These are phyloP conservation scores for Colletotrichum costaricense DNA, from an alignment of 2,329 filamentous ascomycete species.

Conservation along the genomic window DNA sequence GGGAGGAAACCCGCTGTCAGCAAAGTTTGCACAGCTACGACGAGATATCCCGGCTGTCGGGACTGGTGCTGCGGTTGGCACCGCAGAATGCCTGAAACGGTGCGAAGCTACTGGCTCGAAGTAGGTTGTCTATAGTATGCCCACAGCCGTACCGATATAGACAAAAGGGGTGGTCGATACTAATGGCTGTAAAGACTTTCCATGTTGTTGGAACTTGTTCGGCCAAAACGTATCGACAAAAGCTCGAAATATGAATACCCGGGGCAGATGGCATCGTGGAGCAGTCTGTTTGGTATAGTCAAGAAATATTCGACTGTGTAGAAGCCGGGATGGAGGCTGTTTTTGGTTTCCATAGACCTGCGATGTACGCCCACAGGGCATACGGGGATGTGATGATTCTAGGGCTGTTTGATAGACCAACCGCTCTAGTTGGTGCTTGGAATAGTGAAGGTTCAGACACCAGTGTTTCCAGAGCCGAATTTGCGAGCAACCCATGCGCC, in stretches of 20 bases:
- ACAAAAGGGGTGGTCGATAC: too few species aligned
- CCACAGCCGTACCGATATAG: not conserved
- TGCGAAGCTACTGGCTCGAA: conserved; percentile 21
- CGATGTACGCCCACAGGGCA: not conserved
- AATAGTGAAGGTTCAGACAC: conserved; percentile 14
- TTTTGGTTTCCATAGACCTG: not conserved
- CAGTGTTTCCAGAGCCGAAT: conserved; percentile 61
- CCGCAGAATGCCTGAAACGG: conserved; percentile 31
- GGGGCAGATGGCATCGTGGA: not conserved
- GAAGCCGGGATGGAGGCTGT: not conserved
- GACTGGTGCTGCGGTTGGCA: conserved; percentile 35
- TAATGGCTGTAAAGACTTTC: not conserved
- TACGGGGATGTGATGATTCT: not conserved
- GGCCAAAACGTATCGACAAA: not conserved
- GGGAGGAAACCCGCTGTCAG: conserved; percentile 41
- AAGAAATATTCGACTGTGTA: not conserved
- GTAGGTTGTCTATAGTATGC: conserved; percentile 6
- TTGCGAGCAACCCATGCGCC: conserved; percentile 78
- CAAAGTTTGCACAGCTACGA: conserved; percentile 39
- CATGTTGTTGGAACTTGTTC: not conserved
- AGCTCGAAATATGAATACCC: not conserved
- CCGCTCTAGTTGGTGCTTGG: not conserved
- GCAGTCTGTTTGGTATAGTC: not conserved
- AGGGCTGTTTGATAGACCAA: not conserved
- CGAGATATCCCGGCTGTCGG: conserved; percentile 36